phyloP scores from a whole-genome alignment of 2,329 filamentous ascomycete species.

The Pseudohalonectria lignicola region DNA sequence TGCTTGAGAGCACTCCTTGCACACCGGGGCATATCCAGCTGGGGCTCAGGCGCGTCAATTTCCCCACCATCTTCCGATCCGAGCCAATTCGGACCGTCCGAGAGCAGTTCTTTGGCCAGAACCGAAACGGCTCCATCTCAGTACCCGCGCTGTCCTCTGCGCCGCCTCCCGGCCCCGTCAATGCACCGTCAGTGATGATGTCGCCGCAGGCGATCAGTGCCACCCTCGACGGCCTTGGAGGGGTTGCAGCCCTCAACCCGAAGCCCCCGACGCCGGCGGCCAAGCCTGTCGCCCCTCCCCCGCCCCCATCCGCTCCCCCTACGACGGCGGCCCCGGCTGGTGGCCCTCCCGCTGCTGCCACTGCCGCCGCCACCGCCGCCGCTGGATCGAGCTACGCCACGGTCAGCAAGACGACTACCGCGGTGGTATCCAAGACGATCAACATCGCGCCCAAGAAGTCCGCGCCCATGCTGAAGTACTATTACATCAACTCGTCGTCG shows the following conservation, averaged over 20 bases:
- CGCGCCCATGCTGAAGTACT: constrained; percentile 9
- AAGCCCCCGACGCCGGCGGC: not conserved
- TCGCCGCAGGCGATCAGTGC: not conserved
- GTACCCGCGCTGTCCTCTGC: too few species aligned
- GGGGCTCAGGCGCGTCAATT: constrained; percentile 14
- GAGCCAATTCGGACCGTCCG: too few species aligned
- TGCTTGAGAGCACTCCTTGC: constrained; percentile 19
- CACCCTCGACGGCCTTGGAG: not conserved
- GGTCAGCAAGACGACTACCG: not conserved
- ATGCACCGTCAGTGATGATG: constrained; percentile 2
- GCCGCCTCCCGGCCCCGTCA: not conserved
- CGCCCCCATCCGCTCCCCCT: not conserved
- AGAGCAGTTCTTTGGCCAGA: too few species aligned
- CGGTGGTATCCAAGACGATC: constrained; percentile 7
- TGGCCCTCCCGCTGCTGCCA: not conserved
- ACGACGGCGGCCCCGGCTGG: too few species aligned
- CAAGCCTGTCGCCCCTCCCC: not conserved
- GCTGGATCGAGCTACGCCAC: constrained; percentile 2
- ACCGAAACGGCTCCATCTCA: not conserved
- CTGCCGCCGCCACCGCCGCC: not conserved
- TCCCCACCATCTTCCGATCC: constrained; percentile 19
- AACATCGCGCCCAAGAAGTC: constrained; percentile 16
- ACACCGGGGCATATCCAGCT: constrained; percentile 18
- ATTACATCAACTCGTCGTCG: constrained; percentile 16
- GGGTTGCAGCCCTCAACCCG: not conserved